Conservation (phyloP, 495 filamentous ascomycete genomes). For the Aspergillus asperescens region DNA sequence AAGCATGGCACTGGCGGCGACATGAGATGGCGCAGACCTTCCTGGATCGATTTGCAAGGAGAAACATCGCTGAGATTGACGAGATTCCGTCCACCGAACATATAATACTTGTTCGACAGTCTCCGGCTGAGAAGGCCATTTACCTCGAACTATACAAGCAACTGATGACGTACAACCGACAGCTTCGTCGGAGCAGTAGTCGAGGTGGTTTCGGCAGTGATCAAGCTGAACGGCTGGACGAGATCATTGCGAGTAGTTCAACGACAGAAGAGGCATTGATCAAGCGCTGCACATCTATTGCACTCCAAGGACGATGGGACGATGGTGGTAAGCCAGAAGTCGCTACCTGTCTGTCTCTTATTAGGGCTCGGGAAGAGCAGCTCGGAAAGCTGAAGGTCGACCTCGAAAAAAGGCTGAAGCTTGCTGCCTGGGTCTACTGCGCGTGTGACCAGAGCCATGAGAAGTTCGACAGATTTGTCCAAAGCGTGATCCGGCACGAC, state of each 20-base stretch:
- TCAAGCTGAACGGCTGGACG: constrained; percentile 35
- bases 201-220: constrained; percentile 35
- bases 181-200: constrained; percentile 25
- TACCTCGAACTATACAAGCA: constrained; percentile 47
- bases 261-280: constrained; percentile 43
- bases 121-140: constrained; percentile 37
- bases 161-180: constrained; percentile 38
- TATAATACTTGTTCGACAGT: constrained; percentile 32
- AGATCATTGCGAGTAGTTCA: constrained; percentile 37
- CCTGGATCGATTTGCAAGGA: constrained; percentile 48
- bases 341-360: constrained; percentile 19
- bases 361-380: constrained; percentile 24
- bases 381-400: constrained; percentile 27
- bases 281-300: constrained; percentile 39
- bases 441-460: constrained; percentile 14
- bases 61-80: constrained; percentile 45
- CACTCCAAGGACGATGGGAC: constrained; percentile 12
- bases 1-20: constrained; percentile 49
- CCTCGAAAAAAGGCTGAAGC: constrained; percentile 22
- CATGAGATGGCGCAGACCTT: constrained; percentile 48
- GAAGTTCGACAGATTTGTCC: constrained; percentile 22
- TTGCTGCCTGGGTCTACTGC: constrained; percentile 33
- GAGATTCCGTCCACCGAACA: constrained; percentile 37
- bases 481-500: constrained; percentile 20
- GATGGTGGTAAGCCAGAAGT: constrained; percentile 13